Base-by-base conservation (phyloP, 2,329 filamentous ascomycete genomes). In the Arthroderma sp. region DNA sequence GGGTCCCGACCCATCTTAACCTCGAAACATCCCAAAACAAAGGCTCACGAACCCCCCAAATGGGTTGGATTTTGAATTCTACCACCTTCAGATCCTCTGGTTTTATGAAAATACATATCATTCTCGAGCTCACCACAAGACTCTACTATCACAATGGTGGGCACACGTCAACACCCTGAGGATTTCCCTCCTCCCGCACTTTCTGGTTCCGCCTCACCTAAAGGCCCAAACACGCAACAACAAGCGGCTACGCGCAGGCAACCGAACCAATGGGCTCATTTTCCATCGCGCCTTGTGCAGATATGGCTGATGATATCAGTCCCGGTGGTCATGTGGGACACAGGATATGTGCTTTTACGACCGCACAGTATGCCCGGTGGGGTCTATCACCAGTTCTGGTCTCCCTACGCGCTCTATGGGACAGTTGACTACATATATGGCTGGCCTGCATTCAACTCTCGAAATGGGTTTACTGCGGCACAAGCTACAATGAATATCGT, bases 311-410 rank as follows among this genome's bases (percentile, higher is more conserved):
- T 78, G 59, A 62, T 91, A 60, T 90, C 87, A 19, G 73, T 93
- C 15, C 88, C 87, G 1, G 79, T 94, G 60, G 88, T 95, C 53
- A 67, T 81, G 54, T 95, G 90, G 90, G 90, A 95, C 73, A 81
- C 81, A 31, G 75, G 77, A 58, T 95, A 95, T 74, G 82, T 95
- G 39, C 76, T 95, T 51, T 75, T 87, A 56, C 87, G 90, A 19
- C 90, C 90, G 31, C 81, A 85, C 70, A 87, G 83, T 58, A 93
- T 95, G 87, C 82, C 84, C 0, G 87, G 88, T 63, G 89, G 89
- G 15, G 73, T 71, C 51, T 75, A 86, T 55, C 87, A 94, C 74
- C 78, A 74, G 64, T 65, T 95, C 43, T 95, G 82, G 80, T 74
- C 73, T 31, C 88, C 87, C 0, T 95, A 95, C 73, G 81, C 80